Conservation (phyloP, 2,329 filamentous ascomycete genomes). For the Septoria linicola region DNA sequence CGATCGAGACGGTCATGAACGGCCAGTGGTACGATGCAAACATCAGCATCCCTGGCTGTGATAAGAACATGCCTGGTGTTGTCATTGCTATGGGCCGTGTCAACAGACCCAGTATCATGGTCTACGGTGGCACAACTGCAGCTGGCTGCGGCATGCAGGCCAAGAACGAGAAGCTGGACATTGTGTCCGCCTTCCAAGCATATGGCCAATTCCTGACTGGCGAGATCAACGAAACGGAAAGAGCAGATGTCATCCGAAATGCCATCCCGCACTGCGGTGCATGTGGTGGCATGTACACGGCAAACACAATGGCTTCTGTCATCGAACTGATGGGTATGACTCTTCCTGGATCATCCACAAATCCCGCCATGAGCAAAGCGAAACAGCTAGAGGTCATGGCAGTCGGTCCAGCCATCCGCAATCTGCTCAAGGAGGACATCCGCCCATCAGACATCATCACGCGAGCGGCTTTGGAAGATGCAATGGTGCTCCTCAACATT, state of each 20-base stretch:
- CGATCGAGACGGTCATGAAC: slow-evolving; percentile 98
- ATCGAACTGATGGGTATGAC: slow-evolving; percentile 54
- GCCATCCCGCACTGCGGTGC: slow-evolving; percentile 83
- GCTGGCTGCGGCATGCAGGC: slow-evolving; percentile 80
- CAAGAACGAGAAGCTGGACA: slow-evolving; percentile 70
- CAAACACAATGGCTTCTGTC: slow-evolving; percentile 54
- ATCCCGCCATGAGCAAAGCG: slow-evolving; percentile 52
- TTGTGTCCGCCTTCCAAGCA: slow-evolving; percentile 95
- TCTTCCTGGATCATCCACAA: slow-evolving; percentile 52
- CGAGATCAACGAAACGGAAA: slow-evolving; percentile 84
- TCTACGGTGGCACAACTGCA: slow-evolving; percentile 93
- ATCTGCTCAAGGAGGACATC: slow-evolving; percentile 53
- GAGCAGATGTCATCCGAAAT: slow-evolving; percentile 91
- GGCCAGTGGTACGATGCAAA: slow-evolving; percentile 99
- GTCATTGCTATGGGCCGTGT: slow-evolving; percentile 83
- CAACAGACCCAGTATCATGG: slow-evolving; percentile 93
- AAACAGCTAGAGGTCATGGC: slow-evolving; percentile 53
- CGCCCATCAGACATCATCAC: slow-evolving; percentile 52
- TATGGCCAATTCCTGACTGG: slow-evolving; percentile 94
- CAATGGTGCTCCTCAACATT: slow-evolving; percentile 53
- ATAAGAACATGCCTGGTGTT: slow-evolving; percentile 96
- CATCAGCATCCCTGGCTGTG: slow-evolving; percentile 93
- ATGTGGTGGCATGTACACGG: slow-evolving; percentile 74
- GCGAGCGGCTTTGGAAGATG: slow-evolving; percentile 51
- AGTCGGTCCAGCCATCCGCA: slow-evolving; percentile 51